Conservation (phyloP, 2,329 filamentous ascomycete species). For the Diaporthe velutina region DNA sequence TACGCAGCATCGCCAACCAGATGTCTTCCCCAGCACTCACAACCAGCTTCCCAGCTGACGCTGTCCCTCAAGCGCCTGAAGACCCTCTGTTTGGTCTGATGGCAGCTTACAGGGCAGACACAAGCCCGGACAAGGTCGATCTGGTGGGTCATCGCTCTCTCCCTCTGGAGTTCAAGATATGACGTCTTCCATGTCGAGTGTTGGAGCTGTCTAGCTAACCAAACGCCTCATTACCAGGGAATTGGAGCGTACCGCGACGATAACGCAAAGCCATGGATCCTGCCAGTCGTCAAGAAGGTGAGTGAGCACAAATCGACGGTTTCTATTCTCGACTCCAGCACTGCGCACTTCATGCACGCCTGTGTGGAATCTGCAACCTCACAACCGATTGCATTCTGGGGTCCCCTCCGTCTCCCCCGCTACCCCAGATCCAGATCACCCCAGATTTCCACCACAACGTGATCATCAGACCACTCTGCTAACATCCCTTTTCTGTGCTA, state of each 20-base stretch:
- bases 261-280: constrained; percentile 95
- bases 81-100: constrained; percentile 95
- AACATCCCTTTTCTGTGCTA: constrained; percentile 40
- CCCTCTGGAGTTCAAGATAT: constrained; percentile 18
- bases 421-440: constrained; percentile 36
- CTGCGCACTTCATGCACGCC: neutral
- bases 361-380: constrained; percentile 28
- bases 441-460: constrained; percentile 17
- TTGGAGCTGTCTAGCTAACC: constrained; percentile 25
- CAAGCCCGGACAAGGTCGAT: constrained; percentile 86
- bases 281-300: constrained; percentile 97
- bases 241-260: constrained; percentile 96
- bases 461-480: constrained; percentile 40
- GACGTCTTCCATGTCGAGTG: constrained; percentile 19
- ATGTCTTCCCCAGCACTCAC: constrained; percentile 71
- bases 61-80: constrained; percentile 90
- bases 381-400: constrained; percentile 11
- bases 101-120: constrained; percentile 87
- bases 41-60: constrained; percentile 80
- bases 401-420: constrained; percentile 23
- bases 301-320: constrained; percentile 42
- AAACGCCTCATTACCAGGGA: constrained; percentile 57
- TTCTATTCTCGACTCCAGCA: constrained; percentile 11
- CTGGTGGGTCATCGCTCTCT: constrained; percentile 69
- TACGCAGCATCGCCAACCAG: constrained; percentile 76